A percentile compares a stretch with the other conserved stretches of the same genome.
phyloP scores from a whole-genome alignment of 2,329 filamentous ascomycete genomes.

The Cordyceps fumosorosea region DNA sequence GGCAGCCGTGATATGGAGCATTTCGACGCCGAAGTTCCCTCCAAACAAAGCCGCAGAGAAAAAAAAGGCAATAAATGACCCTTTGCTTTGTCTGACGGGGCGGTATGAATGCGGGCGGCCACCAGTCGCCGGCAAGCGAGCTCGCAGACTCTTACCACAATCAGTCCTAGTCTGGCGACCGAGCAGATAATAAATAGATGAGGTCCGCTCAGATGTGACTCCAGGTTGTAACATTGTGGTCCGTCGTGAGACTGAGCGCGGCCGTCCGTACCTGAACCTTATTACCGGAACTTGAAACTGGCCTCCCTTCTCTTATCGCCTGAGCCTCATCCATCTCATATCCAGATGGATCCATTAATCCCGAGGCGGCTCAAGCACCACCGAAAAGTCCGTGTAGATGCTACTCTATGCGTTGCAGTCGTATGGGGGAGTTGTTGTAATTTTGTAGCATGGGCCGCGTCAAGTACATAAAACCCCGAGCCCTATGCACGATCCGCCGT shows the following conservation, averaged over 20 bases:
- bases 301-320: not conserved
- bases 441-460: not conserved
- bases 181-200: not conserved
- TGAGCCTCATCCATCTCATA: not conserved
- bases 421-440: not conserved
- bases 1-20: no score
- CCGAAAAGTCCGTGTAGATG: constrained; percentile 1
- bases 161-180: not conserved
- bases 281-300: not conserved
- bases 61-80: no score
- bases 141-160: not conserved
- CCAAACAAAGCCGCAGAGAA: no score
- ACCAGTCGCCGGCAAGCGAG: no score
- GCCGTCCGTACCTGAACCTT: not conserved
- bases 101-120: no score
- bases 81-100: no score
- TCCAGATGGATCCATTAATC: not conserved
- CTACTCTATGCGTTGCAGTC: not conserved
- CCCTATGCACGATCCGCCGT: not conserved
- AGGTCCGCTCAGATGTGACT: not conserved
- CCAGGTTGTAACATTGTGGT: not conserved
- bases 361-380: not conserved
- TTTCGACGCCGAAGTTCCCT: no score
- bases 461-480: not conserved
- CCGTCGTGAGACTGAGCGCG: not conserved